Evolutionary conservation across 441 rosid species (phyloP).

Genomic region (Populus tomentosa): DNA sequence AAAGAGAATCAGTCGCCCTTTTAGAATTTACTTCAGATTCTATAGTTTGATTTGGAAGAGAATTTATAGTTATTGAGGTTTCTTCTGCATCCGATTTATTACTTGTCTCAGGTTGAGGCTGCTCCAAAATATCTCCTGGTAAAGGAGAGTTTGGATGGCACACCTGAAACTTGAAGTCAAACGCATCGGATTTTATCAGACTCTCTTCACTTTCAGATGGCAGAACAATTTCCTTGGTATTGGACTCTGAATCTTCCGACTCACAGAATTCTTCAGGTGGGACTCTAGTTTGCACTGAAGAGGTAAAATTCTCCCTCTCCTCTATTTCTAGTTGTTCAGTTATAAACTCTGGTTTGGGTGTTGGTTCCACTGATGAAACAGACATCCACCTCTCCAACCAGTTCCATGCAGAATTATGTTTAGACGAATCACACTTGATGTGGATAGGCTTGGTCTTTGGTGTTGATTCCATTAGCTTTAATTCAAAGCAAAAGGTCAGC

Average conservation of each 20-base stretch:
- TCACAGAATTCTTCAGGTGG: constrained; percentile 33
- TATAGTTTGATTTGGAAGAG: constrained; percentile 21
- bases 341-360: constrained; percentile 25
- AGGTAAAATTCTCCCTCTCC: constrained; percentile 24
- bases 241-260: constrained; percentile 26
- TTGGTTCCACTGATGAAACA: constrained; percentile 46
- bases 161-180: constrained; percentile 32
- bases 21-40: constrained; percentile 29
- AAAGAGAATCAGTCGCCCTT: constrained; percentile 25
- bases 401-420: constrained; percentile 78
- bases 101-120: constrained; percentile 31
- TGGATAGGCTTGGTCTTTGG: constrained; percentile 60
- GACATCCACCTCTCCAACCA: constrained; percentile 99
- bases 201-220: constrained; percentile 41
- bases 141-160: constrained; percentile 22
- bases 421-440: constrained; percentile 79
- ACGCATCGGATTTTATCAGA: constrained; percentile 34
- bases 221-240: constrained; percentile 22
- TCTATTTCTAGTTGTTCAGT: constrained; percentile 38
- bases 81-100: constrained; percentile 35
- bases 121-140: constrained; percentile 28
- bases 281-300: constrained; percentile 23
- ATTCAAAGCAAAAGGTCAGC: constrained; percentile 12
- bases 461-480: constrained; percentile 79
- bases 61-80: constrained; percentile 33